A percentile compares a stretch with the other conserved stretches of the same genome.
These are phyloP conservation scores for Phragmites australis DNA, from an alignment of 176 grass and related monocot genomes.

Conservation along the genomic window DNA sequence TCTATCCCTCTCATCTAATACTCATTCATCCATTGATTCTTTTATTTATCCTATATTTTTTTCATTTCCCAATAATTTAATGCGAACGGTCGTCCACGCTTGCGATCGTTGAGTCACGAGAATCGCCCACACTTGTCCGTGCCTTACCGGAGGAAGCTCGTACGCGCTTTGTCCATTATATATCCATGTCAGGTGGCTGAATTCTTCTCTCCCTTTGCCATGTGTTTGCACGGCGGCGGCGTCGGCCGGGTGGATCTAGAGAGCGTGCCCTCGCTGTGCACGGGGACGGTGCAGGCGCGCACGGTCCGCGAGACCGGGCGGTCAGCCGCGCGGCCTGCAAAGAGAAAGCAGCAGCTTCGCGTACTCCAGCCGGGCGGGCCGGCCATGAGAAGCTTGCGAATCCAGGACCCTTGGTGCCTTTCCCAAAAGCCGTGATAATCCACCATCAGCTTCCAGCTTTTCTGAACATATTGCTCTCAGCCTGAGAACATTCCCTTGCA, in stretches of 20 bases:
- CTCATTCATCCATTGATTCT: too few relatives aligned
- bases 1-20: too few relatives aligned
- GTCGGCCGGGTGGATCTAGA: neutral
- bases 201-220: neutral
- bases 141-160: neutral
- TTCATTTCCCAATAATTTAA: too few relatives aligned
- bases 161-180: neutral
- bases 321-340: neutral
- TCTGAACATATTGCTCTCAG: neutral
- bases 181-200: neutral
- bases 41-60: too few relatives aligned
- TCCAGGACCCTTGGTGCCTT: conserved; percentile 33
- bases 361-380: neutral
- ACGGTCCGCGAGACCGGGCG: conserved; percentile 30
- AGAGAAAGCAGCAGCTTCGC: neutral
- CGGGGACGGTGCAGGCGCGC: neutral
- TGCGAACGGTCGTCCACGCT: too few relatives aligned
- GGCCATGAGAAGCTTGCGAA: conserved; percentile 18
- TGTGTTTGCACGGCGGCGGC: conserved; percentile 2
- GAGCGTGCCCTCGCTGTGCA: conserved; percentile 1
- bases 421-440: conserved; percentile 40
- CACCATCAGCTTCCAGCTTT: neutral
- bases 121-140: neutral
- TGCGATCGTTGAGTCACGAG: neutral
- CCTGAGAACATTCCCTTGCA: neutral